phyloP scores from a whole-genome alignment of 2,329 filamentous ascomycete species.

The Thelonectria rubi region DNA sequence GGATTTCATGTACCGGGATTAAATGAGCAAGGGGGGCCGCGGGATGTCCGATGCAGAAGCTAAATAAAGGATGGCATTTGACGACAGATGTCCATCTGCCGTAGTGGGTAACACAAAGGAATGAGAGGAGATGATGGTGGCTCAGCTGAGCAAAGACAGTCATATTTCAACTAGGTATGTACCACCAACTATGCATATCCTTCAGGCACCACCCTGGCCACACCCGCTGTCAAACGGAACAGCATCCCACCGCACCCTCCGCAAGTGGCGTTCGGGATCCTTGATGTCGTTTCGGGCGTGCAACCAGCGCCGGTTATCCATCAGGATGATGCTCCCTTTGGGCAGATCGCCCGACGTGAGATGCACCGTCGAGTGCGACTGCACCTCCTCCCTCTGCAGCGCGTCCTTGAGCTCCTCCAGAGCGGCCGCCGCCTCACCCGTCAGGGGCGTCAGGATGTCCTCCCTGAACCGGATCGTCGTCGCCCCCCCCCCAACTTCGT shows the following conservation, averaged over 20 bases:
- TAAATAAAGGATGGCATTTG: no score
- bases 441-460: constrained; percentile 46
- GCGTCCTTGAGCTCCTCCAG: constrained; percentile 39
- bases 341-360: constrained; percentile 43
- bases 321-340: constrained; percentile 42
- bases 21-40: no score
- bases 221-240: constrained; percentile 34
- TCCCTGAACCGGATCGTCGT: constrained; percentile 44
- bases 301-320: constrained; percentile 49
- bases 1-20: no score
- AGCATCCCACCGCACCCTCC: constrained; percentile 49
- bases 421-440: constrained; percentile 31
- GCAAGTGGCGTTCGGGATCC: constrained; percentile 48
- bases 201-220: background rate
- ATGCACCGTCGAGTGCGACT: constrained; percentile 33
- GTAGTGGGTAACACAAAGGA: no score
- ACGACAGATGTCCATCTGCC: no score
- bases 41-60: no score
- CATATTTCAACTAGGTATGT: background rate
- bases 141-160: background rate
- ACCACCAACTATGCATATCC: no score
- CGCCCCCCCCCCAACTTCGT: constrained; percentile 1
- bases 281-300: constrained; percentile 46
- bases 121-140: no score
- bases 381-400: constrained; percentile 27